Evolutionary conservation across 345 rosid species (phyloP), one percentile per base, ranked within the genome.

Genomic region (Chamaenerion angustifolium): DNA sequence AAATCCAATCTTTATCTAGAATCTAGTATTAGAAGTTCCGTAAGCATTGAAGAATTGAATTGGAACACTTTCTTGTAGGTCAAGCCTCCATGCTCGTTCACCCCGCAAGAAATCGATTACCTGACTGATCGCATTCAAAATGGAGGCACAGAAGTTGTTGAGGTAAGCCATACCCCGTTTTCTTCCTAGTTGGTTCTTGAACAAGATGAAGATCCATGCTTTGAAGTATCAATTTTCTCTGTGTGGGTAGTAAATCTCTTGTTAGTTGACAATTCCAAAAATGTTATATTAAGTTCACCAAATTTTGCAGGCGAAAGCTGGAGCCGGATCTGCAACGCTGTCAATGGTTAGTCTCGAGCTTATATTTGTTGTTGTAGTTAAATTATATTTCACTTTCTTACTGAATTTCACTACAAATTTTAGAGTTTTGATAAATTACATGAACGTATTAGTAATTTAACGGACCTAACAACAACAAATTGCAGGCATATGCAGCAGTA

Each of bases 401-500:
- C 5, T 27, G 10, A 12, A 0, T 0, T 12, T n/a, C 16, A n/a
- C 25, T 47, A 12, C 31, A 49, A 13, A 35, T 35, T 7, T n/a
- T 7, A 31, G 7, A 31, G 5, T 31, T 31, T 31, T 31, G 37
- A 31, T 31, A 4, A 31, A 31, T 31, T 31, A 31, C 37, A 31
- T 31, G 37, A 31, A 31, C 9, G 37, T 31, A 31, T 5, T 7
- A 31, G 37, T 31, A 31, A 31, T 7, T 31, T 31, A 31, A 31
- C 37, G 37, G 1, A 5, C 37, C 8, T 31, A 31, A 8, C 1
- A 4, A 4, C 37, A 8, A 8, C 7, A 31, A 31, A 31, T 31
- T 7, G 37, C 74, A 92, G 98, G 98, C 98, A 31, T 92, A 80
- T 63, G 95, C 98, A 51, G 95, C 98, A n/a, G 95, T 84, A 49